A percentile compares a stretch with the other conserved stretches of the same genome.
These are phyloP conservation scores for Phoma sp. DNA, from an alignment of 2,329 filamentous ascomycete genomes.

Conservation along the genomic window DNA sequence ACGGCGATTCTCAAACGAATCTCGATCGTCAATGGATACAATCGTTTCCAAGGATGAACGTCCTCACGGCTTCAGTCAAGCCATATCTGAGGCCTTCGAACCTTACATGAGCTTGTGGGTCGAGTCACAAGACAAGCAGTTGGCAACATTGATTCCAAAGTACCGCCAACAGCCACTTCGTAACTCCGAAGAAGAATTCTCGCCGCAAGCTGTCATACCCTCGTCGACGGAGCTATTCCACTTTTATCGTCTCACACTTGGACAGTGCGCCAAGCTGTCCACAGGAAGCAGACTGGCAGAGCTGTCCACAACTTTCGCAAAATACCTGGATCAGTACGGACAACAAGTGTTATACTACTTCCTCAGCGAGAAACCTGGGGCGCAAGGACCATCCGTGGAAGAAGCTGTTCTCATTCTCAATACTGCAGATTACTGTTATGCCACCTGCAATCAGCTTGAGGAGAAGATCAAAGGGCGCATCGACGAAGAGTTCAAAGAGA, in stretches of 20 bases:
- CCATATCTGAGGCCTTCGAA: conserved; percentile 96
- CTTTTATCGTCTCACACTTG: conserved; percentile 90
- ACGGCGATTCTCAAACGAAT: conserved; percentile 76
- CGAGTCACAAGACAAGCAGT: conserved; percentile 89
- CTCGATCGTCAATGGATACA: conserved; percentile 86
- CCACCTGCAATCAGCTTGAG: conserved; percentile 89
- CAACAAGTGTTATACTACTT: conserved; percentile 87
- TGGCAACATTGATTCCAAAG: conserved; percentile 83
- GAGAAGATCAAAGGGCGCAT: conserved; percentile 93
- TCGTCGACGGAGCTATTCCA: conserved; percentile 98
- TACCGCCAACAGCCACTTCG: conserved; percentile 85
- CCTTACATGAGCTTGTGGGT: conserved; percentile 98
- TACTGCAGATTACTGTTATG: conserved; percentile 96
- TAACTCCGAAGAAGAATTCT: conserved; percentile 88
- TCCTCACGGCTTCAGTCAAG: conserved; percentile 80
- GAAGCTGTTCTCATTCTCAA: conserved; percentile 89
- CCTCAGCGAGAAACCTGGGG: conserved; percentile 65
- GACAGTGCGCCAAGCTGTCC: conserved; percentile 95
- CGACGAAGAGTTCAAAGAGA: conserved; percentile 74
- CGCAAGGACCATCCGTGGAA: conserved; percentile 69
- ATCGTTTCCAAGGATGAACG: conserved; percentile 80
- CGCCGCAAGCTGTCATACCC: conserved; percentile 83
- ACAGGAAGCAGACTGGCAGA: conserved; percentile 88
- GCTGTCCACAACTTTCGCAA: conserved; percentile 82
- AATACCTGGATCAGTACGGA: conserved; percentile 93